A percentile compares a stretch with the other conserved stretches of the same genome.
phyloP scores from a whole-genome alignment of 345 rosid species.

The Gossypium longicalyx region DNA sequence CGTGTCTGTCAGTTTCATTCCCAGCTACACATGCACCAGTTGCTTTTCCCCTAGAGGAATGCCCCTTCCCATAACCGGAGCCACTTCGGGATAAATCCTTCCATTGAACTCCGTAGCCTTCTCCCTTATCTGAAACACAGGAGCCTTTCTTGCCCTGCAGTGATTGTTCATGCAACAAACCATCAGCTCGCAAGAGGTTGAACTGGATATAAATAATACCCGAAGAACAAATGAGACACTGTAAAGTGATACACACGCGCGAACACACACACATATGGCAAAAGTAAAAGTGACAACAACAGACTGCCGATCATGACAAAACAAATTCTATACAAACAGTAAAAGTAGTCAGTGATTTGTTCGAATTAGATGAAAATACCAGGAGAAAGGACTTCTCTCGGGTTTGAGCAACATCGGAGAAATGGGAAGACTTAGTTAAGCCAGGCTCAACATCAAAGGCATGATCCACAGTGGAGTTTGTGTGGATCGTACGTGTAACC shows the following conservation, averaged over 20 bases:
- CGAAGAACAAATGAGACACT: background rate
- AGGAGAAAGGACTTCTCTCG: constrained; percentile 16
- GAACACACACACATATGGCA: background rate
- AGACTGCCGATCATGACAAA: background rate
- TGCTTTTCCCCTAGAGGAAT: constrained; percentile 31
- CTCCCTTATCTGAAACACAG: constrained; percentile 26
- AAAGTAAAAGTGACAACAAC: background rate
- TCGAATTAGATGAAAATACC: constrained; percentile 14
- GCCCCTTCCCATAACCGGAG: constrained; percentile 33
- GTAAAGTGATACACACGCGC: background rate
- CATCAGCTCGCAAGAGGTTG: background rate
- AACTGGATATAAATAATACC: background rate
- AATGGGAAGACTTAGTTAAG: constrained; percentile 9
- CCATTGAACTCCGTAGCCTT: constrained; percentile 37
- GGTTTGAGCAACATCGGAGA: constrained; percentile 21
- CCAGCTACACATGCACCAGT: constrained; percentile 20
- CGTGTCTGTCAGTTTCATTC: constrained; percentile 30
- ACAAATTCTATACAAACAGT: background rate
- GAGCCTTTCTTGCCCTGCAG: constrained; percentile 33
- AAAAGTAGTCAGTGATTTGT: background rate
- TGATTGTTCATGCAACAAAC: constrained; percentile 5
- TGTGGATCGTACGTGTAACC: constrained; percentile 43
- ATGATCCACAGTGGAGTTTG: constrained; percentile 31
- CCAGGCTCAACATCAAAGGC: constrained; percentile 1
- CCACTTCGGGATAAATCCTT: constrained; percentile 33